Percentiles rank a stretch among this genome's conserved stretches.
phyloP scores from a whole-genome alignment of 805 yeast species.

The Starmerella geochares region DNA sequence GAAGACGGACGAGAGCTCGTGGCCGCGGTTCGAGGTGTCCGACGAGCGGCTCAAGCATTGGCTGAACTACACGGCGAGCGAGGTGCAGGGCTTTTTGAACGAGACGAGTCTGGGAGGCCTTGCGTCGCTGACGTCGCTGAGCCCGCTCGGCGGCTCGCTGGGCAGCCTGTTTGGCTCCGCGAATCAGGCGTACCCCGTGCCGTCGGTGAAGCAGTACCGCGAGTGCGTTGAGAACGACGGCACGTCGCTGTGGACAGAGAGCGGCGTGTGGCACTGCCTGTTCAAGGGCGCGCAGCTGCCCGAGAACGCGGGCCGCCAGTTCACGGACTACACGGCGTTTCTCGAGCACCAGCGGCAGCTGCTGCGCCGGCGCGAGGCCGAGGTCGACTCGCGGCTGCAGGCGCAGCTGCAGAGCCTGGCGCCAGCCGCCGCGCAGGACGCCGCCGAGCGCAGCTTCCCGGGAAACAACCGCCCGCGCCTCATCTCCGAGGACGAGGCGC shows the following conservation, averaged over 20 bases:
- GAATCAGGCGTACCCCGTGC: conserved; percentile 43
- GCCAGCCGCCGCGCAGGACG: background rate
- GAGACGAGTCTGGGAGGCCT: conserved; percentile 1
- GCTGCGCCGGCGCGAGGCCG: conserved; percentile 4
- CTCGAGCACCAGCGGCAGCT: conserved; percentile 37
- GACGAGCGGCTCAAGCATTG: conserved; percentile 1
- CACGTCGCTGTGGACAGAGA: conserved; percentile 66
- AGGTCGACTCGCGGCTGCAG: conserved; percentile 2
- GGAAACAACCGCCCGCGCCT: conserved; percentile 20
- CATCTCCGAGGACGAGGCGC: conserved; percentile 26
- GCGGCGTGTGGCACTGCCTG: conserved; percentile 85
- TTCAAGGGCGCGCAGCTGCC: conserved; percentile 33
- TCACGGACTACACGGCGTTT: conserved; percentile 53
- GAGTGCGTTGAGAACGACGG: conserved; percentile 61
- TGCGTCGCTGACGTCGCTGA: conserved; percentile 1
- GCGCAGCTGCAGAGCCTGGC: background rate
- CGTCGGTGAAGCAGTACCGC: conserved; percentile 46
- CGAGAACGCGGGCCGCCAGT: conserved; percentile 28
- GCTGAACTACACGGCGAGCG: background rate
- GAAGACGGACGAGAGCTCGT: background rate
- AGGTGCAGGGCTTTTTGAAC: background rate
- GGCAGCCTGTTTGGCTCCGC: conserved; percentile 3
- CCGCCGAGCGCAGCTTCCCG: conserved; percentile 9
- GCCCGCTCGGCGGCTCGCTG: background rate
- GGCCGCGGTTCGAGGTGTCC: background rate